Conservation (phyloP, 2,329 filamentous ascomycete species). For the Cercospora sp. region DNA sequence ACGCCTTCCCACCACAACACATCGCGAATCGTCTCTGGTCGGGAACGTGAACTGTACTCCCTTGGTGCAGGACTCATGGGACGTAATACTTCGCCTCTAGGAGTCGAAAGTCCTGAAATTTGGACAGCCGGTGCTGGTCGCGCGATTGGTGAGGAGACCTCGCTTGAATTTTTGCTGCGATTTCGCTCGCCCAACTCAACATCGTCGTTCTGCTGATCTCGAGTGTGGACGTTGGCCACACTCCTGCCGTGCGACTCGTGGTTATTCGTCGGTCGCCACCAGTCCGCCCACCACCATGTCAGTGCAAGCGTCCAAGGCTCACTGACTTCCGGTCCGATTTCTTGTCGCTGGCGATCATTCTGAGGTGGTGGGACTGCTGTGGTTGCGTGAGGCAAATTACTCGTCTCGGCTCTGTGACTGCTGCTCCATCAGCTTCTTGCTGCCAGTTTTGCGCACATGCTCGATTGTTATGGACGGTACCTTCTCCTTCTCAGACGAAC, state of each 20-base stretch:
- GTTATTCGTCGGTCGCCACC: background rate
- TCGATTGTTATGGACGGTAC: background rate
- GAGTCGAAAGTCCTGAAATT: background rate
- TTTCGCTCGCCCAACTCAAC: background rate
- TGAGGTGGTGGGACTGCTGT: background rate
- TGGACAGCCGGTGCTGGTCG: background rate
- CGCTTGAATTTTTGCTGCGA: background rate
- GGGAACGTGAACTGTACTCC: background rate
- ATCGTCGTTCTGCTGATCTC: background rate
- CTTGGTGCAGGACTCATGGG: background rate
- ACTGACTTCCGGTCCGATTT: background rate
- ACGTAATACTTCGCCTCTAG: background rate
- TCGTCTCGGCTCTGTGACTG: background rate
- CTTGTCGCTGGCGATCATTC: background rate
- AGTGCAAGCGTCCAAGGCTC: background rate
- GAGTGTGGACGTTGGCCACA: background rate
- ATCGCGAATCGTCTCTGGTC: background rate
- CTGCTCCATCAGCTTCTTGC: background rate
- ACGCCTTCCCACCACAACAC: conserved; percentile 9
- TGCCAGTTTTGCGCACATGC: background rate
- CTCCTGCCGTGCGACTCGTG: background rate
- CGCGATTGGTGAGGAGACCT: background rate
- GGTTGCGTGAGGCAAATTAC: background rate
- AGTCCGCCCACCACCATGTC: background rate
- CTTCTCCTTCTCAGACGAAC: background rate